Conservation (phyloP, 2,329 filamentous ascomycete genomes). For the Xylaria digitata region DNA sequence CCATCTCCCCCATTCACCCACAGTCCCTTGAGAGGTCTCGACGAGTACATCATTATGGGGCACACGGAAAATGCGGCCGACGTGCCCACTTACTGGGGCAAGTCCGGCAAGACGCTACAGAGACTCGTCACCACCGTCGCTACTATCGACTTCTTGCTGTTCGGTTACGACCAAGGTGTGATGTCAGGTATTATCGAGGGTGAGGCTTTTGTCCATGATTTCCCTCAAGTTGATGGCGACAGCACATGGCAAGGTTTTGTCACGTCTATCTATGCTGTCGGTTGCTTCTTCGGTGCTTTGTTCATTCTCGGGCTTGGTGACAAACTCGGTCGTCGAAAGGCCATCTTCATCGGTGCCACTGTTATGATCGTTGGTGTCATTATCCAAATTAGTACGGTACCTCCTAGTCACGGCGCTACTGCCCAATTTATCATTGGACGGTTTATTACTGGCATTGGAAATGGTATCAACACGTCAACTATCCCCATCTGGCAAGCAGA, state of each 20-base stretch:
- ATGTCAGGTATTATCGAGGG: slow-evolving; percentile 51
- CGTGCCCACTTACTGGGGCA: slow-evolving; percentile 50
- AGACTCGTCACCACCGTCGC: slow-evolving; percentile 47
- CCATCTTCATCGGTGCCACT: slow-evolving; percentile 63
- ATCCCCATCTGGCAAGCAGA: slow-evolving; percentile 58
- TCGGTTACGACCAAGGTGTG: slow-evolving; percentile 51
- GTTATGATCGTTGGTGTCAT: slow-evolving; percentile 68
- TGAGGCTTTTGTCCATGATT: slow-evolving; percentile 45
- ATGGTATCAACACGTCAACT: slow-evolving; percentile 61
- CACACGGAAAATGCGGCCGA: slow-evolving; percentile 46
- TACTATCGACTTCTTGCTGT: slow-evolving; percentile 46
- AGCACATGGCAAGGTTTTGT: slow-evolving; percentile 53
- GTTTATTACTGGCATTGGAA: slow-evolving; percentile 62
- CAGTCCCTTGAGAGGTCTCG: slow-evolving; percentile 3
- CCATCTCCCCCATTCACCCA: slow-evolving; percentile 18
- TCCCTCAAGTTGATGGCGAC: slow-evolving; percentile 50
- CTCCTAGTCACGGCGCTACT: slow-evolving; percentile 58
- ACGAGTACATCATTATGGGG: slow-evolving; percentile 40
- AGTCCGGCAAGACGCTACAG: slow-evolving; percentile 47
- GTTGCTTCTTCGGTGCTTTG: slow-evolving; percentile 56
- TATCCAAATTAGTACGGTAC: slow-evolving; percentile 63
- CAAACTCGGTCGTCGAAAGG: slow-evolving; percentile 64
- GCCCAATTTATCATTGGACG: slow-evolving; percentile 62
- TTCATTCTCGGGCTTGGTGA: slow-evolving; percentile 61
- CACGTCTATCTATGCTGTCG: slow-evolving; percentile 56